Evolutionary conservation across 768 basidiomycete species (phyloP).

Genomic region (Phaeotremella fagi): DNA sequence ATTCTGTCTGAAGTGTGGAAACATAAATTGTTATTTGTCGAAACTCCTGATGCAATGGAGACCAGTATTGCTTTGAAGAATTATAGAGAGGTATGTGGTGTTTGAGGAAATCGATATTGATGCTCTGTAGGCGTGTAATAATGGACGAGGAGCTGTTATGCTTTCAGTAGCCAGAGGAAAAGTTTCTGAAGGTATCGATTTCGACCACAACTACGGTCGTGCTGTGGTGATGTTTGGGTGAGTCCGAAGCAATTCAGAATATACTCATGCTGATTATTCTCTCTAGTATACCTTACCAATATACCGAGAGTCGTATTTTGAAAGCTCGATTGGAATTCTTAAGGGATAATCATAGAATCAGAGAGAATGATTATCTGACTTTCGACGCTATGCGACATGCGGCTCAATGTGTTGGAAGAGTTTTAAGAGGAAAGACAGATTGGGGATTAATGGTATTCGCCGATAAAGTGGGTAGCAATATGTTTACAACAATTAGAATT

Average conservation of each 20-base stretch:
- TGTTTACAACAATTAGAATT: background rate
- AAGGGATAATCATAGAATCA: constrained; percentile 95
- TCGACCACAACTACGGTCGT: constrained; percentile 98
- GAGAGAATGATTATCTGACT: constrained; percentile 96
- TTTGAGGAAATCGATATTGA: constrained; percentile 1
- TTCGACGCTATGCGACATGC: constrained; percentile 99
- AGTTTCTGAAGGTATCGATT: constrained; percentile 99
- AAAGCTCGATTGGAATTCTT: constrained; percentile 96
- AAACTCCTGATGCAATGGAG: constrained; percentile 98
- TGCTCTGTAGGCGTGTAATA: constrained; percentile 78
- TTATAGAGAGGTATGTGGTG: constrained; percentile 69
- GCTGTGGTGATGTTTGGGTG: constrained; percentile 99
- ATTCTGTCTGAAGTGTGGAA: constrained; percentile 99
- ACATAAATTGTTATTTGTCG: constrained; percentile 97
- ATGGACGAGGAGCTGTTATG: constrained; percentile 92
- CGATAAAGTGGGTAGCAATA: constrained; percentile 68
- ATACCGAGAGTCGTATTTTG: constrained; percentile 94
- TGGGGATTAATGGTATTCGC: constrained; percentile 99
- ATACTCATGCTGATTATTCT: background rate
- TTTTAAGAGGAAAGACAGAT: constrained; percentile 95
- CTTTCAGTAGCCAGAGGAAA: constrained; percentile 97
- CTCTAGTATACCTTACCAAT: constrained; percentile 85
- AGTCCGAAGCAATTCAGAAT: constrained; percentile 40
- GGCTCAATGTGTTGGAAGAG: constrained; percentile 97
- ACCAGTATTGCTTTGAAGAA: constrained; percentile 97